These are phyloP conservation scores for Kuraishia piskuri DNA, from an alignment of 805 yeast species.

Conservation along the genomic window DNA sequence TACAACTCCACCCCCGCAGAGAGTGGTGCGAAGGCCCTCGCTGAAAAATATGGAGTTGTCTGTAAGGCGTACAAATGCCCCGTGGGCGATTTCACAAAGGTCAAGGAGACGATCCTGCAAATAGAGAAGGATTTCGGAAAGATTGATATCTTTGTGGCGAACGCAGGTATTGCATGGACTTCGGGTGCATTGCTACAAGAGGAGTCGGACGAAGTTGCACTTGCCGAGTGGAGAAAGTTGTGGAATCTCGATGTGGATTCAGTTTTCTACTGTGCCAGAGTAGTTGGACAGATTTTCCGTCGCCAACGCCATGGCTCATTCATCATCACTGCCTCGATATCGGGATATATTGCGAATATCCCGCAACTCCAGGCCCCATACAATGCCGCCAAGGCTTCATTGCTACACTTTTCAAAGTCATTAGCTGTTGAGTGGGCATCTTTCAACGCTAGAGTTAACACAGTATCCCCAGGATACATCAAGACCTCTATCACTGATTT, in stretches of 20 bases:
- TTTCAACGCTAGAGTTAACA: constrained; percentile 69
- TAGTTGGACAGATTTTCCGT: constrained; percentile 64
- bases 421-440: constrained; percentile 87
- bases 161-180: constrained; percentile 85
- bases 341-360: constrained; percentile 77
- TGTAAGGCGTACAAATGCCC: constrained; percentile 59
- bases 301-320: constrained; percentile 70
- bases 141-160: constrained; percentile 79
- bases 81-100: constrained; percentile 39
- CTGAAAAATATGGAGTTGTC: constrained; percentile 50
- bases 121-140: constrained; percentile 65
- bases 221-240: constrained; percentile 61
- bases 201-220: constrained; percentile 33
- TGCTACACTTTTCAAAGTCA: constrained; percentile 66
- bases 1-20: constrained; percentile 57
- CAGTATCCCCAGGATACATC: constrained; percentile 83
- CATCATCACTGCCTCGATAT: constrained; percentile 82
- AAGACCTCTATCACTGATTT: constrained; percentile 56
- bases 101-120: constrained; percentile 37
- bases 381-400: constrained; percentile 83
- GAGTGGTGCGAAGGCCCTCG: constrained; percentile 47
- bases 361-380: constrained; percentile 85
- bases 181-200: constrained; percentile 41
- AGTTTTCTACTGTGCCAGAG: constrained; percentile 71
- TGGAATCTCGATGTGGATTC: constrained; percentile 73